Evolutionary conservation across 352 stramenopile genomes (phyloP), one percentile per base, ranked within the genome.

Genomic region (Globisporangium irregulare): DNA sequence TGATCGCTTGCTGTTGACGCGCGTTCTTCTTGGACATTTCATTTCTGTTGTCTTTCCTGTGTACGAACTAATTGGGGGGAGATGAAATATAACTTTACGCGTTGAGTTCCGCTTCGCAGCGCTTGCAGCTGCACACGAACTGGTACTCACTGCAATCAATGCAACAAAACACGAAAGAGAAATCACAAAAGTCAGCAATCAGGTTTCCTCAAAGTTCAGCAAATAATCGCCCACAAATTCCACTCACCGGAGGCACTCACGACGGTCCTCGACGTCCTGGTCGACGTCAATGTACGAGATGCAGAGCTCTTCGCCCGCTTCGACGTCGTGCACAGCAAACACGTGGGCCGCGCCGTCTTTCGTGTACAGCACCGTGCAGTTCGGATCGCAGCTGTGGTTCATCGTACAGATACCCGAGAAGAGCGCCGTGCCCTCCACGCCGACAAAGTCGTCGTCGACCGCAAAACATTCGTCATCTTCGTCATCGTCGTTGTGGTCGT

Each of bases 251-350:
- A 94, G 84, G 65, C 81, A 86, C 70, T 90, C 73, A 48, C 89
- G 79, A n/a, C 96, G 90, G 50, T 96, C 81, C 1, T 92, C 57
- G 22, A 94, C 79, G 20, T 84, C 70, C 69, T 91, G 81, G 38
- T 95, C 80, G 38, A 92, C 81, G 64, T 98, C 91, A 72, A 99
- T 97, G 80, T 99, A 99, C 70, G 92, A 97, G 66, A 98, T 98
- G 53, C 84, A 94, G 32, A 99, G 80, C 86, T 99, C 97, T 64
- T 98, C 94, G 24, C 89, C 90, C 66, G 79, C 72, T 66, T 75
- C 62, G 62, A 94, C 91, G 36, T 90, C 82, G 55, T 89, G 74
- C 5, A 93, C 77, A 12, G 86, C 86, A 60, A 91, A 90, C 22
- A 92, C 84, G 27, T 92, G 85, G 15, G 82, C 84, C 51, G 76